Evolutionary conservation across 495 filamentous ascomycete genomes (phyloP).

Genomic region (Penicillium samsonianum): DNA sequence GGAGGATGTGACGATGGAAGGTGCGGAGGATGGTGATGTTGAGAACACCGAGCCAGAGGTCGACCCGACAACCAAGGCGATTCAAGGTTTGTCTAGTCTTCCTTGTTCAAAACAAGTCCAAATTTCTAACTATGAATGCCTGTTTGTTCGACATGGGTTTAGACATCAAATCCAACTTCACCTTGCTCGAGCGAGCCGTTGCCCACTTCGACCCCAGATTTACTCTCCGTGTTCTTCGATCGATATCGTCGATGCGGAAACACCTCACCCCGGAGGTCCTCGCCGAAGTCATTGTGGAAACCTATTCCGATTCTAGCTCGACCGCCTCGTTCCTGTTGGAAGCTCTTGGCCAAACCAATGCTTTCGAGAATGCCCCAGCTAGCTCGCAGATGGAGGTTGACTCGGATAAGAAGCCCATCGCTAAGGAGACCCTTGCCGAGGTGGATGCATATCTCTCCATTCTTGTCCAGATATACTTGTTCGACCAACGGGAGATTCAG

Average conservation of each 20-base stretch:
- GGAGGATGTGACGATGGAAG: slow-evolving; percentile 75
- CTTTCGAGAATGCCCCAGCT: slow-evolving; percentile 55
- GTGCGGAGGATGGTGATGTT: slow-evolving; percentile 56
- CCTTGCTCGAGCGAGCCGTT: slow-evolving; percentile 87
- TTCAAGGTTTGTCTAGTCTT: slow-evolving; percentile 50
- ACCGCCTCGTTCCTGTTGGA: slow-evolving; percentile 69
- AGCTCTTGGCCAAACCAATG: slow-evolving; percentile 63
- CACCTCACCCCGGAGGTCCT: slow-evolving; percentile 79
- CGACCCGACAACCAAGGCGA: slow-evolving; percentile 64
- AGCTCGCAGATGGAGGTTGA: slow-evolving; percentile 78
- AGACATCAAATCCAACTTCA: slow-evolving; percentile 96
- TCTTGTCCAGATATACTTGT: slow-evolving; percentile 83
- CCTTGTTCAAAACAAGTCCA: neutral
- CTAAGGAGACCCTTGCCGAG: slow-evolving; percentile 82
- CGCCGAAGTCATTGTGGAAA: slow-evolving; percentile 76
- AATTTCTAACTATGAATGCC: slow-evolving; percentile 7
- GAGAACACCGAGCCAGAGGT: slow-evolving; percentile 54
- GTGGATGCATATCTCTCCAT: slow-evolving; percentile 90
- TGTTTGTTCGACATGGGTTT: neutral
- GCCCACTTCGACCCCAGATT: slow-evolving; percentile 93
- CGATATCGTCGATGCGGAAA: slow-evolving; percentile 94
- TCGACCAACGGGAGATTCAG: slow-evolving; percentile 78
- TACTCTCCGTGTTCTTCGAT: slow-evolving; percentile 87
- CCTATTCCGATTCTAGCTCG: slow-evolving; percentile 65
- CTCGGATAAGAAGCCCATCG: slow-evolving; percentile 49